These are phyloP conservation scores for Rhizopogon vinicolor DNA, from an alignment of 768 basidiomycete species.

Conservation along the genomic window DNA sequence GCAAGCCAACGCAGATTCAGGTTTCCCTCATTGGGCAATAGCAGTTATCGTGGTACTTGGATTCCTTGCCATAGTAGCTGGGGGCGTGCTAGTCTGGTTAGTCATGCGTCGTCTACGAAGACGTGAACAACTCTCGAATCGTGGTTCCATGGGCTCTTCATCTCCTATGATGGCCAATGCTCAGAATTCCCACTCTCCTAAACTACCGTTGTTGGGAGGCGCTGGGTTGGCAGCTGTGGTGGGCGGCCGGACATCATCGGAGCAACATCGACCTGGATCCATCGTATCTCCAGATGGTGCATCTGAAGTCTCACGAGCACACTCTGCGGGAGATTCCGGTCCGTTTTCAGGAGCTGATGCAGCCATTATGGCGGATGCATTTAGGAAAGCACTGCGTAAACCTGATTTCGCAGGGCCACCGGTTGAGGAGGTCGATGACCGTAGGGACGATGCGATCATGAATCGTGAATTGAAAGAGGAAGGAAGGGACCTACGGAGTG, in stretches of 20 bases:
- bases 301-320: slow-evolving; percentile 62
- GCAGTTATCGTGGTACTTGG: slow-evolving; percentile 86
- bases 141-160: slow-evolving; percentile 73
- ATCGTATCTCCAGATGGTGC: slow-evolving; percentile 65
- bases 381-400: slow-evolving; percentile 82
- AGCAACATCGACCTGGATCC: slow-evolving; percentile 29
- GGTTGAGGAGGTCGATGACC: slow-evolving; percentile 56
- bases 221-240: slow-evolving; percentile 26
- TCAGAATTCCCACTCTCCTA: slow-evolving; percentile 35
- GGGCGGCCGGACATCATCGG: slow-evolving; percentile 27
- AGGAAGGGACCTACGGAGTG: slow-evolving; percentile 84
- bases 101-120: slow-evolving; percentile 65
- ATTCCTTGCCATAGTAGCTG: slow-evolving; percentile 73
- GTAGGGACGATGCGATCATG: slow-evolving; percentile 38
- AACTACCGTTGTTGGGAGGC: slow-evolving; percentile 44
- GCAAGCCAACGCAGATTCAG: slow-evolving; percentile 23
- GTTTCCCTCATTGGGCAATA: slow-evolving; percentile 88
- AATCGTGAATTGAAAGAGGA: slow-evolving; percentile 82
- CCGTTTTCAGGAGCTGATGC: slow-evolving; percentile 84
- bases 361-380: slow-evolving; percentile 90
- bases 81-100: slow-evolving; percentile 65
- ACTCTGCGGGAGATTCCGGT: slow-evolving; percentile 58
- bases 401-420: slow-evolving; percentile 77
- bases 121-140: slow-evolving; percentile 45
- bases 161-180: slow-evolving; percentile 80